These are phyloP conservation scores for Anastatica hierochuntica DNA, from an alignment of 345 rosid genomes.

Conservation along the genomic window DNA sequence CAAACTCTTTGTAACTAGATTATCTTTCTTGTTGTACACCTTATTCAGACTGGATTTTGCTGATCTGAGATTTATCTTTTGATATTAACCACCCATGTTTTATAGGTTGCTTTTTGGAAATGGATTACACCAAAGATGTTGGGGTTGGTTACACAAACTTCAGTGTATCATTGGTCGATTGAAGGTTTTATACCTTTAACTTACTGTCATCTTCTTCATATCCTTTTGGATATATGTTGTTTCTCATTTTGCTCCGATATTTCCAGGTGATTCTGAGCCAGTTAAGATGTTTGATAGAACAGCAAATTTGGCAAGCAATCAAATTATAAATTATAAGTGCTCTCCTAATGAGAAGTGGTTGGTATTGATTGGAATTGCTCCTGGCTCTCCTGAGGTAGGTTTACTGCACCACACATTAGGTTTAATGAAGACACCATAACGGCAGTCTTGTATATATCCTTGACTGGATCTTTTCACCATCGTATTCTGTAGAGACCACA, in stretches of 20 bases:
- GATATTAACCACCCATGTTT: slow-evolving; percentile 9
- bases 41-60: neutral
- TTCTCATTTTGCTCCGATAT: slow-evolving; percentile 16
- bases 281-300: slow-evolving; percentile 96
- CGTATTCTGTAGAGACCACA: slow-evolving; percentile 59
- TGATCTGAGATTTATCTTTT: neutral
- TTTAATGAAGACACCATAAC: neutral
- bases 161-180: slow-evolving; percentile 96
- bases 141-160: slow-evolving; percentile 87
- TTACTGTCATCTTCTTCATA: slow-evolving; percentile 3
- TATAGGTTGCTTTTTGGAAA: slow-evolving; percentile 96
- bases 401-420: neutral
- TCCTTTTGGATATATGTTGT: neutral
- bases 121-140: slow-evolving; percentile 91
- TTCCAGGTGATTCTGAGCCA: slow-evolving; percentile 92
- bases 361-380: slow-evolving; percentile 97
- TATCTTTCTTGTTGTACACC: slow-evolving; percentile 1
- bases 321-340: slow-evolving; percentile 91
- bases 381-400: slow-evolving; percentile 93
- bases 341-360: slow-evolving; percentile 97
- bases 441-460: neutral
- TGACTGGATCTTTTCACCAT: slow-evolving; percentile 14
- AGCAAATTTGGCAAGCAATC: slow-evolving; percentile 89
- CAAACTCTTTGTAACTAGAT: neutral
- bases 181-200: slow-evolving; percentile 52